A percentile compares a stretch with the other conserved stretches of the same genome.
phyloP scores from a whole-genome alignment of 768 basidiomycete genomes.

The Psilocybe cyanescens region DNA sequence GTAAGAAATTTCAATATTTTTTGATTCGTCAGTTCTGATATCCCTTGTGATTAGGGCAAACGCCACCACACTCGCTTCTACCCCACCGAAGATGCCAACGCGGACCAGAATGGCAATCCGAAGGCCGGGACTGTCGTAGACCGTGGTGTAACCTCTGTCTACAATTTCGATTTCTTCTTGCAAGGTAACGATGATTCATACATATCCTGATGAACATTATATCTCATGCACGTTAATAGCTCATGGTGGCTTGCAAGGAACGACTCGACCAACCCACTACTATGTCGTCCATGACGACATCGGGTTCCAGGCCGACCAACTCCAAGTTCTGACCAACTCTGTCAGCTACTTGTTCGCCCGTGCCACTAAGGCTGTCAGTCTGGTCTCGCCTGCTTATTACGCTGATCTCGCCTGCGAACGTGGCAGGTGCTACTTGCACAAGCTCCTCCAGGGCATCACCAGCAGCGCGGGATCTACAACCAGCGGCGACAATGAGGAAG shows the following conservation, averaged over 20 bases:
- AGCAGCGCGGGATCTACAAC: conserved; percentile 35
- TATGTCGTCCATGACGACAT: conserved; percentile 84
- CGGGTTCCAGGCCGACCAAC: conserved; percentile 63
- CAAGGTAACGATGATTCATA: conserved; percentile 44
- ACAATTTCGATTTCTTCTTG: conserved; percentile 69
- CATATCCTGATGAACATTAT: neutral
- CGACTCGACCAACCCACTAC: conserved; percentile 78
- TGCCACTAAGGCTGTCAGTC: conserved; percentile 85
- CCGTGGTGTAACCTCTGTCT: conserved; percentile 71
- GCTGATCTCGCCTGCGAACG: conserved; percentile 70
- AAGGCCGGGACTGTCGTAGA: conserved; percentile 83
- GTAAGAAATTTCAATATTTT: conserved; percentile 44
- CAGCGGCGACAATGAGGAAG: conserved; percentile 44
- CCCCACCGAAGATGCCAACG: conserved; percentile 53
- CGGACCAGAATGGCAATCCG: conserved; percentile 73
- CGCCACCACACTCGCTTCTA: conserved; percentile 66
- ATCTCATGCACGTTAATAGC: conserved; percentile 38
- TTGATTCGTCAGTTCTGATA: conserved; percentile 17
- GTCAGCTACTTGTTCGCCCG: conserved; percentile 83
- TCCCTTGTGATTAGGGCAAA: conserved; percentile 39
- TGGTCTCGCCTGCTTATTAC: conserved; percentile 83
- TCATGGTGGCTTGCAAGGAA: conserved; percentile 76
- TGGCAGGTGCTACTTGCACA: conserved; percentile 76
- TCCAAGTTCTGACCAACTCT: conserved; percentile 73
- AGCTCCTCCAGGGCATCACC: conserved; percentile 60